A percentile compares a stretch with the other conserved stretches of the same genome.
phyloP scores from a whole-genome alignment of 345 rosid species.

The Rubroshorea leprosula region DNA sequence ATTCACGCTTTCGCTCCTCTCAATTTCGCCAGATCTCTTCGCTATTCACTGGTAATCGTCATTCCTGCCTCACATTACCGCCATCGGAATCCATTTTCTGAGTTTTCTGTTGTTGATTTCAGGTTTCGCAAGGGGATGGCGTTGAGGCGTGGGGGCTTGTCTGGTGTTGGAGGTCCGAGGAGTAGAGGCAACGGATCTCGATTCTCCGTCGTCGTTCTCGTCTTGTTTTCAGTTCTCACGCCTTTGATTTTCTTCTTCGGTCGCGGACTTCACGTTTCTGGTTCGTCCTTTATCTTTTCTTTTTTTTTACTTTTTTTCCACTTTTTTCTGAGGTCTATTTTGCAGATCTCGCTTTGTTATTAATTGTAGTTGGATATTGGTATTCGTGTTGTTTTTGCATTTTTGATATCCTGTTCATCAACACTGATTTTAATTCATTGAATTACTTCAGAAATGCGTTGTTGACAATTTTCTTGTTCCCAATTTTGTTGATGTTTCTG shows the following conservation, averaged over 20 bases:
- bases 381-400: background rate
- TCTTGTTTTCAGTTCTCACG: constrained; percentile 52
- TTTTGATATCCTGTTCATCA: background rate
- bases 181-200: constrained; percentile 58
- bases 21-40: constrained; percentile 26
- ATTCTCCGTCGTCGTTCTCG: constrained; percentile 35
- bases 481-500: no score
- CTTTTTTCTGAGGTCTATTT: background rate
- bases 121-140: constrained; percentile 53
- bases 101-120: constrained; percentile 16
- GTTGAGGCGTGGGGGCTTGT: constrained; percentile 59
- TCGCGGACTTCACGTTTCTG: constrained; percentile 45
- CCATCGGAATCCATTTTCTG: background rate
- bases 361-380: constrained; percentile 1
- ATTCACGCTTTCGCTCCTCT: constrained; percentile 5
- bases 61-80: background rate
- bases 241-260: constrained; percentile 70
- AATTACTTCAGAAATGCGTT: background rate
- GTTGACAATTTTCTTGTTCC: background rate
- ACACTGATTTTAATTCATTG: background rate
- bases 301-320: no score
- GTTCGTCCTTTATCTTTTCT: constrained; percentile 25
- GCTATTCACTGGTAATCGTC: constrained; percentile 17
- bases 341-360: constrained; percentile 16
- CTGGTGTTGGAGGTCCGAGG: constrained; percentile 29